Conservation (phyloP, 2,329 filamentous ascomycete species). For the Tricladium varicosporioides region DNA sequence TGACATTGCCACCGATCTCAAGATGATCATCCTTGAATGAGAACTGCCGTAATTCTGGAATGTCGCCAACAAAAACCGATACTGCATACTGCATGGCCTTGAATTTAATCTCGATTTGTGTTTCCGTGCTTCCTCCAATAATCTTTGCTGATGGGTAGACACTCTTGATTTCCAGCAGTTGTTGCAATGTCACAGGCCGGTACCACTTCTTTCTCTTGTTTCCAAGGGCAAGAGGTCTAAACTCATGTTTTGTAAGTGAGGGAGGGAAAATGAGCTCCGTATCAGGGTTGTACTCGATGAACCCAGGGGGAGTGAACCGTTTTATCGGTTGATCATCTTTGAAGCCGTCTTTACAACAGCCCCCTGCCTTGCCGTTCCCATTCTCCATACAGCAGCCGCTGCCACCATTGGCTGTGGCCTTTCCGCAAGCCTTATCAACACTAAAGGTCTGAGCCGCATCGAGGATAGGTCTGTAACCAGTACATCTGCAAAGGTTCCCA, state of each 20-base stretch:
- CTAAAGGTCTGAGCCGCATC: slow-evolving; percentile 92
- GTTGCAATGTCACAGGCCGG: slow-evolving; percentile 79
- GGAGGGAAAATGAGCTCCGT: slow-evolving; percentile 96
- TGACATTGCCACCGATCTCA: slow-evolving; percentile 92
- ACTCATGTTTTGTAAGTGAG: slow-evolving; percentile 75
- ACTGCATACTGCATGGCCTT: slow-evolving; percentile 88
- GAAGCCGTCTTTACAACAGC: slow-evolving; percentile 67
- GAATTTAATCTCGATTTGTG: slow-evolving; percentile 98
- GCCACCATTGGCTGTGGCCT: slow-evolving; percentile 48
- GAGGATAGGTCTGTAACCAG: slow-evolving; percentile 89
- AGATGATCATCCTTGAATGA: slow-evolving; percentile 74
- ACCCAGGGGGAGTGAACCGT: slow-evolving; percentile 79
- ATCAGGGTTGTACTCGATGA: slow-evolving; percentile 91
- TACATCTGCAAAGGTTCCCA: slow-evolving; percentile 91
- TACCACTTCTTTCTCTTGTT: slow-evolving; percentile 96
- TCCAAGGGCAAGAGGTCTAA: slow-evolving; percentile 80
- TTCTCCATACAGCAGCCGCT: slow-evolving; percentile 72
- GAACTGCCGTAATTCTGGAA: slow-evolving; percentile 82
- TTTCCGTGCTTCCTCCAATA: slow-evolving; percentile 94
- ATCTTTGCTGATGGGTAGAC: slow-evolving; percentile 84
- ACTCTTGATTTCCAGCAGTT: slow-evolving; percentile 89
- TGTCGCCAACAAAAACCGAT: slow-evolving; percentile 91
- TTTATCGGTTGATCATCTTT: slow-evolving; percentile 55
- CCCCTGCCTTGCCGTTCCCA: slow-evolving; percentile 40
- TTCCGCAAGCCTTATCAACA: slow-evolving; percentile 45